A percentile compares a stretch with the other conserved stretches of the same genome.
Conservation (phyloP, 2,329 filamentous ascomycete genomes). For the Talaromyces sp. region DNA sequence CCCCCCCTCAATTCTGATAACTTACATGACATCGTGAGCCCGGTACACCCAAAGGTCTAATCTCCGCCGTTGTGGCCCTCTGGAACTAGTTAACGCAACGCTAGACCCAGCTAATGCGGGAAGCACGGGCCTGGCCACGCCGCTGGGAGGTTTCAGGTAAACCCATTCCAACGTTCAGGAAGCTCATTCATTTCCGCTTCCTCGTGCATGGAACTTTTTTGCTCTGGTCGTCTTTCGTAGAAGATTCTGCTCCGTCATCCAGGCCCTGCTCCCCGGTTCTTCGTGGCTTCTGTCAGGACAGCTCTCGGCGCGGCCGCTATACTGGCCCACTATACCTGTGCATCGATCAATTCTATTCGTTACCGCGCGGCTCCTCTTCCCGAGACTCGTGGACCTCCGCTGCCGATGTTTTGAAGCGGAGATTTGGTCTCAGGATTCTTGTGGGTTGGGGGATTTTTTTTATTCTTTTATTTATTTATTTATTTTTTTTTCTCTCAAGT, state of each 20-base stretch:
- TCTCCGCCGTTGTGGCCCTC: conserved; percentile 16
- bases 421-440: conserved; percentile 13
- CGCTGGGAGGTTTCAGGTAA: conserved; percentile 35
- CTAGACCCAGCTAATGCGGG: conserved; percentile 28
- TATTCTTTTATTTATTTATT: background rate
- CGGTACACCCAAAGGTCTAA: conserved; percentile 9
- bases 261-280: too few relatives aligned
- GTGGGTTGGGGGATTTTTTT: background rate
- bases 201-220: too few relatives aligned
- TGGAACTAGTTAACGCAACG: conserved; percentile 10
- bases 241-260: background rate
- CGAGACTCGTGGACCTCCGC: conserved; percentile 13
- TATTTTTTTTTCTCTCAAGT: too few relatives aligned
- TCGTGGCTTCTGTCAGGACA: conserved; percentile 2
- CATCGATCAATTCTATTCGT: conserved; percentile 11
- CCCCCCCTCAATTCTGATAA: too few relatives aligned
- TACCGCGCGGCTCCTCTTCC: conserved; percentile 25
- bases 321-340: conserved; percentile 7
- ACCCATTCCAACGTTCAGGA: conserved; percentile 2
- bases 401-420: conserved; percentile 18
- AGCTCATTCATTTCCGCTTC: too few relatives aligned
- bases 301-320: conserved; percentile 1
- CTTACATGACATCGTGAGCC: background rate
- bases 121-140: conserved; percentile 33
- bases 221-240: background rate